Base-by-base conservation (phyloP, 306 rosid species). In the Dicorynia guianensis region DNA sequence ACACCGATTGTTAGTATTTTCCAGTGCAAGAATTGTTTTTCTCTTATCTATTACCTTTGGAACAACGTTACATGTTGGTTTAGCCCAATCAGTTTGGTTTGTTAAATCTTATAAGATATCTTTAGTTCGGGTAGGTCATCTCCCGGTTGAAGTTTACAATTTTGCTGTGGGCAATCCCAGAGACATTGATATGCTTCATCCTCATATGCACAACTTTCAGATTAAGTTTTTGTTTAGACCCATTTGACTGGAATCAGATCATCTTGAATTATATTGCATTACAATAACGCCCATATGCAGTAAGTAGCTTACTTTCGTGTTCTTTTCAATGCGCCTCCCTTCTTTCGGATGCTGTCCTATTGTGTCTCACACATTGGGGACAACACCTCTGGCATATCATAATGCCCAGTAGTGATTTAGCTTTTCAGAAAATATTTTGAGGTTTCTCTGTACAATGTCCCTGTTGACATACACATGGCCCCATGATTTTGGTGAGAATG, bases 351-450 rank as follows among this genome's bases (percentile, higher is more conserved):
- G 42, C 66, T 82, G 79, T 76, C 69, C 72, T 63, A 73, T 76
- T 71, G 74, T 92, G 96, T 88, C 92, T 76, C 81, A 83, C 80
- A 67, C 65, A 75, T 64, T 64, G 89, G 88, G 75, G 84, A 87
- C 97, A 88, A 56, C 73, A 75, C 60, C 72, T 47, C 87, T 82
- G 84, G 86, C 79, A 69, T 72, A 62, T 86, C 80, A 91, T 86
- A 48, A 83, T 82, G 74, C 78, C 85, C 34, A 38, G 77, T 69
- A 69, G 80, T 89, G 79, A 65, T 42, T 71, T 58, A 65, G 57
- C 76, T 64, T 78, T 78, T 81, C 68, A 57, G 61, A 69, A 58
- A 54, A 63, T 77, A 71, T 53, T 72, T 67, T 42, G 72, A 59
- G 83, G 75, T 80, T 85, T 65, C 54, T 68, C 68, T 49, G 61